These are phyloP conservation scores for Pinus taeda DNA, from an alignment of 75 land plant genomes.

Conservation along the genomic window DNA sequence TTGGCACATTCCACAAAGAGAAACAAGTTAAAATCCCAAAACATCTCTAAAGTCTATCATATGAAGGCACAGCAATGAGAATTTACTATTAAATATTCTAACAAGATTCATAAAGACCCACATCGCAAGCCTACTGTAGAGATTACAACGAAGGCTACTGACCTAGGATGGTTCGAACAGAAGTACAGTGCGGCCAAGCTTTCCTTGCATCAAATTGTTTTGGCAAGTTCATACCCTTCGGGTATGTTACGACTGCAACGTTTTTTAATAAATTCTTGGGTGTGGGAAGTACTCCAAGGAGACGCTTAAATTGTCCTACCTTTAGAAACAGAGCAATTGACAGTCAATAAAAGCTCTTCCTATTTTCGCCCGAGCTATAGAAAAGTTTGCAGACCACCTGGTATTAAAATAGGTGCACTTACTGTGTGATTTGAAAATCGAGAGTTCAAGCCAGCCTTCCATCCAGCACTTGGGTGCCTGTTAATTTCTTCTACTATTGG, in stretches of 20 bases:
- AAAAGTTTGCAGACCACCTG: neutral
- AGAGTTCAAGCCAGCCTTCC: conserved; percentile 78
- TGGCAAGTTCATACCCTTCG: conserved; percentile 53
- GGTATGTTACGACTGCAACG: conserved; percentile 40
- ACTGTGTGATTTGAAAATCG: conserved; percentile 78
- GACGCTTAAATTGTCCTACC: conserved; percentile 46
- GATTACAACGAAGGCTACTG: conserved; percentile 3
- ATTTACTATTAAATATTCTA: too few relatives aligned
- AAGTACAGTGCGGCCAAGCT: conserved; percentile 79
- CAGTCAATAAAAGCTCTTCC: neutral
- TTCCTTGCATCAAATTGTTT: conserved; percentile 84
- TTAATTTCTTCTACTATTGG: conserved; percentile 66
- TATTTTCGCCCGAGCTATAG: neutral
- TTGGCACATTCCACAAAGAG: conserved; percentile 2
- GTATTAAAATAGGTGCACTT: conserved; percentile 15
- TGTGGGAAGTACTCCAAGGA: conserved; percentile 52
- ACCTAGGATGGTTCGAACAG: conserved; percentile 77
- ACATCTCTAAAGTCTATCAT: too few relatives aligned
- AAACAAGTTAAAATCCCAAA: neutral
- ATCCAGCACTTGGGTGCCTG: conserved; percentile 68
- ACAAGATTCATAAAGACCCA: neutral
- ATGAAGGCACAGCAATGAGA: too few relatives aligned
- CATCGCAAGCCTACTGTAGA: neutral
- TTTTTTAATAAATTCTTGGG: conserved; percentile 20
- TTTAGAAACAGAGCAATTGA: conserved; percentile 2